Evolutionary conservation across 2,329 filamentous ascomycete species (phyloP), one percentile per base, ranked within the genome.

Genomic region (Microsporum audouinii): DNA sequence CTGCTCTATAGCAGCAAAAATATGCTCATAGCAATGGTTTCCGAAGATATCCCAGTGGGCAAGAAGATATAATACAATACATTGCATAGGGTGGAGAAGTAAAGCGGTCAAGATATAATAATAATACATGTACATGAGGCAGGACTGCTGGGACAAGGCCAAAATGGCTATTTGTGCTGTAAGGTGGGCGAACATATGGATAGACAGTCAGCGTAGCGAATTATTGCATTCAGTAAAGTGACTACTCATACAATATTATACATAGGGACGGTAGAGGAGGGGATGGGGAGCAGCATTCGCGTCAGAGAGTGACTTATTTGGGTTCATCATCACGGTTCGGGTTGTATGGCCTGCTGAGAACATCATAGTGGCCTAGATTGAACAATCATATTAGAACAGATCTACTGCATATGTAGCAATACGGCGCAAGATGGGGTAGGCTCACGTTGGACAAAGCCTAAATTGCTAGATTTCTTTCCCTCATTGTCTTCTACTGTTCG

Each of bases 371-470:
- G 51, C 51, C 51, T 55, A 23, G 31, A 2, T 29, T 6, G 10
- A 14, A 55, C 2, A 36, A 17, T 17, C 10, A 55, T 55, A 10
- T 55, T 36, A 29, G 55, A 27, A 23, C 17, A 27, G 17, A 23
- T 14, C 49, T 7, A 47, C 8, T 3, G 14, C 3, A 34, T 12
- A 61, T 45, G n/a, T 27, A 17, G 17, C 17, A n/a, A 23, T 45
- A 45, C 17, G 34, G n/a, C 27, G 27, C 5, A 47, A 55, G 41
- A 34, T 7, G 6, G 14, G n/a, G 47, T 55, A 41, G 34, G 68
- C 88, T 70, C 84, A 95, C 92, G 86, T 78, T 96, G 90, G 58
- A 87, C 75, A 68, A 97, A 79, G 75, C 79, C 91, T 70, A 96
- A 73, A 57, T 77, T 71, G 60, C 75, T 82, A 43, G 71, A 66